These are phyloP conservation scores for Kodamaea nitidulidarum DNA, from an alignment of 805 yeast species.

Conservation along the genomic window DNA sequence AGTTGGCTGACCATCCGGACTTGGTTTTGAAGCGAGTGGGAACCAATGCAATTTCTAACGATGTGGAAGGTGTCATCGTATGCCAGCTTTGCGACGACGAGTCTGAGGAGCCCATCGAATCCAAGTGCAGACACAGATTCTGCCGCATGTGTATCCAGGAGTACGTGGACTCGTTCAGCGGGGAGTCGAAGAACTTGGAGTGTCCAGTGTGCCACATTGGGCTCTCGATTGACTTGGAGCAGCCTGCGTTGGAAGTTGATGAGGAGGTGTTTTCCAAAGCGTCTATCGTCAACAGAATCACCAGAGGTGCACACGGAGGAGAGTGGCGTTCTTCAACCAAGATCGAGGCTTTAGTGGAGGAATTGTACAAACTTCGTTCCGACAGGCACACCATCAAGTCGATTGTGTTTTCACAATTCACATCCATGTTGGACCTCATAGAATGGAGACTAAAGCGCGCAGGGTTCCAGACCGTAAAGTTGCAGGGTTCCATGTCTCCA, in stretches of 20 bases:
- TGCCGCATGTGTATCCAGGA: constrained; percentile 91
- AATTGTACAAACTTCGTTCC: constrained; percentile 78
- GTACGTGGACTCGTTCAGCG: constrained; percentile 77
- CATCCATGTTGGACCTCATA: constrained; percentile 91
- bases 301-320: constrained; percentile 63
- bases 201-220: constrained; percentile 98
- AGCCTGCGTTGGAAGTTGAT: constrained; percentile 76
- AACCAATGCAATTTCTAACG: constrained; percentile 30
- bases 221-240: constrained; percentile 81
- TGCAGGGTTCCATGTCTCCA: constrained; percentile 97
- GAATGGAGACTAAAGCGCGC: constrained; percentile 95
- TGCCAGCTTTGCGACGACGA: constrained; percentile 96
- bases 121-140: constrained; percentile 89
- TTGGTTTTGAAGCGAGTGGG: constrained; percentile 73
- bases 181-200: constrained; percentile 54
- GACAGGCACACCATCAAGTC: constrained; percentile 88
- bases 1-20: constrained; percentile 97
- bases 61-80: constrained; percentile 55
- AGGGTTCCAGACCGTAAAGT: constrained; percentile 89
- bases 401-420: constrained; percentile 95
- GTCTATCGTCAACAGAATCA: constrained; percentile 80
- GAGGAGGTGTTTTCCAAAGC: constrained; percentile 56
- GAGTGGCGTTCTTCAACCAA: constrained; percentile 94
- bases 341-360: constrained; percentile 94
- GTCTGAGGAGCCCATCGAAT: constrained; percentile 95